These are phyloP conservation scores for Cutaneotrichosporon cavernicola DNA, from an alignment of 1,284 basidiomycete species.

Conservation along the genomic window DNA sequence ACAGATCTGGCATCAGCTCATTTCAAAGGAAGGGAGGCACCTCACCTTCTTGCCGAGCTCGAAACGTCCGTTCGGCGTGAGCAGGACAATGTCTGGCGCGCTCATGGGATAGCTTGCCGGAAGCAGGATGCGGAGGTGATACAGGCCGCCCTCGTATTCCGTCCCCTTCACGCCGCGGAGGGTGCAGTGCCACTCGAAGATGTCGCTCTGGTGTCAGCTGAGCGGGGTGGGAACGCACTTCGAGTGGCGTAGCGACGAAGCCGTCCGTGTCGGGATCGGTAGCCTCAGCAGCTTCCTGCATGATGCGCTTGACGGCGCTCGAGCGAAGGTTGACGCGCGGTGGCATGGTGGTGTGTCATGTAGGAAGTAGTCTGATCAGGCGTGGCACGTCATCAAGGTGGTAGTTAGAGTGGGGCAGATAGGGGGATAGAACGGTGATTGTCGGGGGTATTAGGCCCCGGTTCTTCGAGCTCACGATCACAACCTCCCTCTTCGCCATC, in stretches of 20 bases:
- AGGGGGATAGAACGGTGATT: neutral
- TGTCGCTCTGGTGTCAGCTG: constrained; percentile 38
- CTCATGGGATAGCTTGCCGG: constrained; percentile 93
- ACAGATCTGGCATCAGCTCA: constrained; percentile 66
- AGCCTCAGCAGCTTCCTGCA: constrained; percentile 91
- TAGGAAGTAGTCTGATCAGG: neutral
- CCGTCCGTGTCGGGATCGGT: constrained; percentile 41
- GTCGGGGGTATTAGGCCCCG: neutral
- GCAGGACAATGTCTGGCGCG: constrained; percentile 87
- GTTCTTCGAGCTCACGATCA: neutral
- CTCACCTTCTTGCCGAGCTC: constrained; percentile 89
- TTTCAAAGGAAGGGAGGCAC: neutral
- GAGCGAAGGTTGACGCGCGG: constrained; percentile 47
- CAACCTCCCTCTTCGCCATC: constrained; percentile 3
- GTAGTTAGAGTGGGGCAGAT: neutral
- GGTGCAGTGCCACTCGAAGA: constrained; percentile 91
- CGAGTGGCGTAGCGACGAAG: constrained; percentile 71
- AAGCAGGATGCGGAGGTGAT: constrained; percentile 86
- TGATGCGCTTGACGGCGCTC: constrained; percentile 86
- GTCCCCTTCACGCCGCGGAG: constrained; percentile 80
- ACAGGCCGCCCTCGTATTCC: constrained; percentile 81
- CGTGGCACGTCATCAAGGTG: neutral
- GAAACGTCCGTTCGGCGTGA: constrained; percentile 93
- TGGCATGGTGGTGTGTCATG: constrained; percentile 11
- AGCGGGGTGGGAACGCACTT: constrained; percentile 59